Conservation (phyloP, 805 yeast genomes). For the Yarrowia deformans region DNA sequence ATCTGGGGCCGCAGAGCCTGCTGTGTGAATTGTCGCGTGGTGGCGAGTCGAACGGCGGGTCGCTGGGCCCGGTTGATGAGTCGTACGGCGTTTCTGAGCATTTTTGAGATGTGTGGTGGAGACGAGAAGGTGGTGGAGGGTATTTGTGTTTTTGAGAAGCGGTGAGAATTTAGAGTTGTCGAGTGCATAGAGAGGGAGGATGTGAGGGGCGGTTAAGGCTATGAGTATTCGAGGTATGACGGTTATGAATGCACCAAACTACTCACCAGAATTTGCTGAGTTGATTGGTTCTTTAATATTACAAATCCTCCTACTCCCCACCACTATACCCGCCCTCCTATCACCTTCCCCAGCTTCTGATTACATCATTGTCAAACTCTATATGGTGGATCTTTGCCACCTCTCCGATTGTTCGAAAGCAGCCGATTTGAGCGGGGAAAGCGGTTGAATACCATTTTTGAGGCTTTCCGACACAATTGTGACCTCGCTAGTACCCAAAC, state of each 20-base stretch:
- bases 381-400: background rate
- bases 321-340: background rate
- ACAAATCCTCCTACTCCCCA: background rate
- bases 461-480: too few species aligned
- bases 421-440: background rate
- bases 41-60: conserved; percentile 17
- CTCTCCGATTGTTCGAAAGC: background rate
- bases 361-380: conserved; percentile 5
- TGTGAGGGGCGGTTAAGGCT: background rate
- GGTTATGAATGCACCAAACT: too few species aligned
- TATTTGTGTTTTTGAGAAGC: background rate
- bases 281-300: background rate
- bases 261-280: too few species aligned
- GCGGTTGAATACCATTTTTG: too few species aligned
- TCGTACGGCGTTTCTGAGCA: conserved; percentile 23
- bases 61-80: conserved; percentile 17
- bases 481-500: too few species aligned
- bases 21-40: conserved; percentile 9
- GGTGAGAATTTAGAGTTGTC: background rate
- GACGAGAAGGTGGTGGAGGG: background rate
- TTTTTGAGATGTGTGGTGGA: conserved; percentile 7
- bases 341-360: conserved; percentile 1
- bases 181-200: background rate
- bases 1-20: conserved; percentile 31
- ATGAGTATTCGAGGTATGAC: background rate